Conservation (phyloP, 371 early-diverging fungal genomes). For the Rhizomucor pusillus region DNA sequence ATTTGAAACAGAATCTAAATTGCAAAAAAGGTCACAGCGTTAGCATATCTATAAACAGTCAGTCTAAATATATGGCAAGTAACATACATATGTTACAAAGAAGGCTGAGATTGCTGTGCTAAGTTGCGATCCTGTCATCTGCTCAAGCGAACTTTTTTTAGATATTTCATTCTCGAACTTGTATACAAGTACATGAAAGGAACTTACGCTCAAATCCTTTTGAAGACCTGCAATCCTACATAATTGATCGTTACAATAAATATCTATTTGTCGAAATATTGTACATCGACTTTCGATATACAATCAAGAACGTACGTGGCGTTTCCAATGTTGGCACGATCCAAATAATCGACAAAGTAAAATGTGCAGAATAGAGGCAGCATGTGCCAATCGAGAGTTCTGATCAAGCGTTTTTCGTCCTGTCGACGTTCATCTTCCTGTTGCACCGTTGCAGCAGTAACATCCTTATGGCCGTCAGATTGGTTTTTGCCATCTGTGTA, state of each 20-base stretch:
- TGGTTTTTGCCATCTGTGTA: too few relatives aligned
- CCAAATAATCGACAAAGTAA: constrained; percentile 38
- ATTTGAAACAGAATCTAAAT: constrained; percentile 43
- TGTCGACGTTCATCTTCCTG: not conserved
- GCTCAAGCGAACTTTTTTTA: not conserved
- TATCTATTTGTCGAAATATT: too few relatives aligned
- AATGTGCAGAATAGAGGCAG: constrained; percentile 43
- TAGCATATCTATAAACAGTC: too few relatives aligned
- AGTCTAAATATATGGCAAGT: not conserved
- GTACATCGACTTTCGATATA: too few relatives aligned
- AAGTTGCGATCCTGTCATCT: constrained; percentile 23
- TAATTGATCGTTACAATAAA: constrained; percentile 1
- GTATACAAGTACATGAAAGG: not conserved
- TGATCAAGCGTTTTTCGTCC: constrained; percentile 27
- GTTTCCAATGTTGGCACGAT: constrained; percentile 20
- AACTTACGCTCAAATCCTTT: constrained; percentile 14
- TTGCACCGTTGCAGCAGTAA: too few relatives aligned
- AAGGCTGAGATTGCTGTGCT: constrained; percentile 32
- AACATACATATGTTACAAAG: constrained; percentile 37
- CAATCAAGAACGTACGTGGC: constrained; percentile 19
- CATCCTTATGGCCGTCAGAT: too few relatives aligned
- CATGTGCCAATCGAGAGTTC: constrained; percentile 31
- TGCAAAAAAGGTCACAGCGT: too few relatives aligned
- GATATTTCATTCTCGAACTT: not conserved
- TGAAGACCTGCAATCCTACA: constrained; percentile 22